Conservation (phyloP, 192 early-diverging fungal species). For the Paraglomus occultum region DNA sequence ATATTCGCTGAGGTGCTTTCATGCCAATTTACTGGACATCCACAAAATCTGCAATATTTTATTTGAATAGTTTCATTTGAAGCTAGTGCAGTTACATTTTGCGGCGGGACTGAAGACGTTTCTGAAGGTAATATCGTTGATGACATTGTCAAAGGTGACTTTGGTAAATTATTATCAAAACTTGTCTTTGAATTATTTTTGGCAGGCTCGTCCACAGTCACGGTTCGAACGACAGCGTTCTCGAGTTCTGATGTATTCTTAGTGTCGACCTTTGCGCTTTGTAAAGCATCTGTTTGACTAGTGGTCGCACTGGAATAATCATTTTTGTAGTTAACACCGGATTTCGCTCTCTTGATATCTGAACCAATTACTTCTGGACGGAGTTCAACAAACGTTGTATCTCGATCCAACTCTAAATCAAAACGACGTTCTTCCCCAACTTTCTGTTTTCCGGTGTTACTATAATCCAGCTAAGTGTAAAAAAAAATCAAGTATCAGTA, state of each 20-base stretch:
- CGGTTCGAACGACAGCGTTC: too few relatives aligned
- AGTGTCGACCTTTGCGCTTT: too few relatives aligned
- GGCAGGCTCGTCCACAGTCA: too few relatives aligned
- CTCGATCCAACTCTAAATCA: constrained; percentile 84
- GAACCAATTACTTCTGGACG: neutral
- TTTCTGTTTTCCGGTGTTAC: constrained; percentile 63
- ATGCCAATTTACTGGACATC: constrained; percentile 32
- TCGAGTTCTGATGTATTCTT: too few relatives aligned
- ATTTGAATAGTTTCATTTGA: neutral
- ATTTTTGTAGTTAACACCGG: constrained; percentile 12
- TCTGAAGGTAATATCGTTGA: too few relatives aligned
- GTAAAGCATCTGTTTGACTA: neutral
- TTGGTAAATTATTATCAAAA: too few relatives aligned
- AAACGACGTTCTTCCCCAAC: constrained; percentile 71
- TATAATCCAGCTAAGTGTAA: constrained; percentile 62
- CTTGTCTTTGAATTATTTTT: too few relatives aligned
- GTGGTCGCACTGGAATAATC: constrained; percentile 24
- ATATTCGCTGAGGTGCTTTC: constrained; percentile 17
- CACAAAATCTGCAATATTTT: constrained; percentile 43
- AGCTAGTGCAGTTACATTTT: too few relatives aligned
- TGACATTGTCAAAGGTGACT: too few relatives aligned
- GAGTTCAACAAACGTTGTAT: constrained; percentile 61
- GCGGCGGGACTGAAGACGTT: too few relatives aligned
- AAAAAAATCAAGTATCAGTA: neutral
- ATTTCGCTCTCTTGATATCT: neutral